Percentiles rank a stretch among this genome's conserved stretches.
These are phyloP conservation scores for Houttuynia cordata DNA, from an alignment of 164 flowering plant species.

Conservation along the genomic window DNA sequence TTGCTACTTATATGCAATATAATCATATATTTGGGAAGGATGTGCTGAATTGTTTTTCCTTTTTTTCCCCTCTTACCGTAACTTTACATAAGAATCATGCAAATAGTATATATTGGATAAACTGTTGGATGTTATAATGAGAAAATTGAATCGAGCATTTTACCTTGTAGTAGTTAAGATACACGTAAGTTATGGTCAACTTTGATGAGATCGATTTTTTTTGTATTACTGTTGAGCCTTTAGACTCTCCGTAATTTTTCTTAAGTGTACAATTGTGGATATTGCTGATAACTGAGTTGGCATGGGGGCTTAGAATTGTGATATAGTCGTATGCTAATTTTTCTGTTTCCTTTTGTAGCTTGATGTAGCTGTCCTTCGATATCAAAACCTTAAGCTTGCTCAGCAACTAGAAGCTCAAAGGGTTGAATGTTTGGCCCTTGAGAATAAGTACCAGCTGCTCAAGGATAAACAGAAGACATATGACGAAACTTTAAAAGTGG, in stretches of 20 bases:
- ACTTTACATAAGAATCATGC: too few relatives aligned
- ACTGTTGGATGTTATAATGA: too few relatives aligned
- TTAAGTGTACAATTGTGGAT: background rate
- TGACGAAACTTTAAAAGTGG: slow-evolving; percentile 37
- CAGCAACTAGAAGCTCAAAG: slow-evolving; percentile 81
- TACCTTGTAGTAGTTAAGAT: too few relatives aligned
- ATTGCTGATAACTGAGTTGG: background rate
- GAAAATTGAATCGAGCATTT: too few relatives aligned
- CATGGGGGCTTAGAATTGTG: background rate
- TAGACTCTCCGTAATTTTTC: background rate
- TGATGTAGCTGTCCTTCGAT: slow-evolving; percentile 69
- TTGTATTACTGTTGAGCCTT: background rate
- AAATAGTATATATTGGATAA: too few relatives aligned
- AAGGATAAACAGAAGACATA: slow-evolving; percentile 49
- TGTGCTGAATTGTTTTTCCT: too few relatives aligned
- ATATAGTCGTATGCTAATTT: background rate
- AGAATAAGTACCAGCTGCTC: slow-evolving; percentile 35
- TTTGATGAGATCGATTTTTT: background rate
- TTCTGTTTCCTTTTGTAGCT: slow-evolving; percentile 30
- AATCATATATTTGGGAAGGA: too few relatives aligned
- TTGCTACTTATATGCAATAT: too few relatives aligned
- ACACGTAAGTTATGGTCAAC: background rate
- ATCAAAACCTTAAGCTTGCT: slow-evolving; percentile 72
- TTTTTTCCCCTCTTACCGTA: too few relatives aligned
- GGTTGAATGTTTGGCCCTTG: slow-evolving; percentile 41